phyloP scores from a whole-genome alignment of 371 early-diverging fungal species.

The Mortierella sp. region DNA sequence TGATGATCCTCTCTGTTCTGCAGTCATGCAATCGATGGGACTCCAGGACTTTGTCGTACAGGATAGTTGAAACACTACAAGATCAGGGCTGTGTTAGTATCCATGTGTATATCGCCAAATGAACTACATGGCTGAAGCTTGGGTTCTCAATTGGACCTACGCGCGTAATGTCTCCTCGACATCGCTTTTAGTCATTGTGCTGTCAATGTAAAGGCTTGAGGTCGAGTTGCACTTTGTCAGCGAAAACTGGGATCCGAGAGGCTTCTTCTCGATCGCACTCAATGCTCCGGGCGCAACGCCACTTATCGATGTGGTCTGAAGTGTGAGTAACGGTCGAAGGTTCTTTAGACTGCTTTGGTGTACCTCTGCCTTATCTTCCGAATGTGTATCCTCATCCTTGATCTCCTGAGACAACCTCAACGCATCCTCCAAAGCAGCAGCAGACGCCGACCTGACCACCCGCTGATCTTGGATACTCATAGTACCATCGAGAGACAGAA shows the following conservation, averaged over 20 bases:
- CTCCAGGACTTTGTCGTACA: slow-evolving; percentile 39
- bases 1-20: slow-evolving; percentile 40
- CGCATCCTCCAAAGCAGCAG: slow-evolving; percentile 1
- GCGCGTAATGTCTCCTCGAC: slow-evolving; percentile 48
- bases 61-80: slow-evolving; percentile 33
- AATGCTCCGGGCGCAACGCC: slow-evolving; percentile 39
- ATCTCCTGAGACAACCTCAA: background rate
- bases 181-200: slow-evolving; percentile 50
- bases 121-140: too few relatives aligned
- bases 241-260: slow-evolving; percentile 26
- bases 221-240: slow-evolving; percentile 51
- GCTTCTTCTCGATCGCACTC: slow-evolving; percentile 28
- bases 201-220: slow-evolving; percentile 49
- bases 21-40: slow-evolving; percentile 38
- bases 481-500: background rate
- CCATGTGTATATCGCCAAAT: too few relatives aligned
- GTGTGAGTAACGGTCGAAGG: slow-evolving; percentile 15
- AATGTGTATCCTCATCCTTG: background rate
- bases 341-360: background rate
- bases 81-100: too few relatives aligned
- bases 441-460: slow-evolving; percentile 1
- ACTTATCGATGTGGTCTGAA: slow-evolving; percentile 24
- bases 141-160: too few relatives aligned
- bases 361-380: background rate
- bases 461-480: background rate